phyloP scores from a whole-genome alignment of 345 rosid species.

The Camelina laxa region DNA sequence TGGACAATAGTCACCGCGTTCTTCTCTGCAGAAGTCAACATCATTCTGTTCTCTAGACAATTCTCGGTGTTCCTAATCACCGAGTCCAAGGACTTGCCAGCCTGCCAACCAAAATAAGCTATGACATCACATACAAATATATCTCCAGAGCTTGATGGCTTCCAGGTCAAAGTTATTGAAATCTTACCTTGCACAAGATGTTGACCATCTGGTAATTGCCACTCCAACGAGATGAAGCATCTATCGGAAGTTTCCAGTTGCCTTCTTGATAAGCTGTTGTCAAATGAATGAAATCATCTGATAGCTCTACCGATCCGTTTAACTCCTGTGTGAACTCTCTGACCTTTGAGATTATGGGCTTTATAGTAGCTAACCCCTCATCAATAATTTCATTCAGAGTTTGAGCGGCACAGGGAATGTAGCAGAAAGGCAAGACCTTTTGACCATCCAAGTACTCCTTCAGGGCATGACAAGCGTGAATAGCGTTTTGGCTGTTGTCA shows the following conservation, averaged over 20 bases:
- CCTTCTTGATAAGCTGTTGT: constrained; percentile 84
- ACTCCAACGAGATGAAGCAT: constrained; percentile 84
- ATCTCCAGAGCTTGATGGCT: constrained; percentile 15
- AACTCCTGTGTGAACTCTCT: constrained; percentile 79
- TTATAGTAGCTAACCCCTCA: constrained; percentile 76
- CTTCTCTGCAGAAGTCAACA: constrained; percentile 68
- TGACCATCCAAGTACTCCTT: constrained; percentile 76
- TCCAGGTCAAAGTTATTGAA: constrained; percentile 18
- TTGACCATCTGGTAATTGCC: constrained; percentile 94
- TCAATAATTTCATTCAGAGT: constrained; percentile 76
- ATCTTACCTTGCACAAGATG: constrained; percentile 70
- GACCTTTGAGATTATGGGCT: constrained; percentile 71
- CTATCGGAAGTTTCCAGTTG: constrained; percentile 82
- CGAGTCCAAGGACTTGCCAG: constrained; percentile 80
- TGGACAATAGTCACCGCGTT: constrained; percentile 62
- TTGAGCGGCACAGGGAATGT: constrained; percentile 90
- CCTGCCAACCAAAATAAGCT: constrained; percentile 52
- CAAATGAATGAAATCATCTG: constrained; percentile 68
- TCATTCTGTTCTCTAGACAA: constrained; percentile 56
- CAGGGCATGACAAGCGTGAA: constrained; percentile 79
- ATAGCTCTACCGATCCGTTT: constrained; percentile 65
- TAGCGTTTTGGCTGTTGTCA: constrained; percentile 78
- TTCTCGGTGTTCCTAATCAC: constrained; percentile 74
- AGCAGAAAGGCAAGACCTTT: constrained; percentile 79
- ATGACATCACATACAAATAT: constrained; percentile 11